A percentile compares a stretch with the other conserved stretches of the same genome.
Evolutionary conservation across 1,139 yeast species (phyloP).

Genomic region (Nadsonia commutata): DNA sequence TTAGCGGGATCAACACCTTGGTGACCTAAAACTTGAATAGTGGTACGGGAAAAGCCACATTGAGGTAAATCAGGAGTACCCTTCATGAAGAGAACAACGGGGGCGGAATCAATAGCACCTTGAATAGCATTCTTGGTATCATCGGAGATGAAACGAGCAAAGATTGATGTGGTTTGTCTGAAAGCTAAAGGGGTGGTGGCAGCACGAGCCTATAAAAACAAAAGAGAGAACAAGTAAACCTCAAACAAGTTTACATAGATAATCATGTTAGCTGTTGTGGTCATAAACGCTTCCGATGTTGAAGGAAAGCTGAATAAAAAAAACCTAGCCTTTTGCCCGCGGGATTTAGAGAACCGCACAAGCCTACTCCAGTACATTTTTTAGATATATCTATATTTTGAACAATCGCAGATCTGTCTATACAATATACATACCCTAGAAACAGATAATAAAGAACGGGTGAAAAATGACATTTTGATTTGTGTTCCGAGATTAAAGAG

Average conservation of each 20-base stretch:
- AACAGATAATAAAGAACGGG: slow-evolving; percentile 1
- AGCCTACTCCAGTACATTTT: too few relatives aligned
- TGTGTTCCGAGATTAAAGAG: too few relatives aligned
- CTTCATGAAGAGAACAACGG: slow-evolving; percentile 69
- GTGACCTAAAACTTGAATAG: slow-evolving; percentile 84
- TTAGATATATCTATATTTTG: too few relatives aligned
- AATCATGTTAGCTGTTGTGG: too few relatives aligned
- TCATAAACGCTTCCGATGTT: too few relatives aligned
- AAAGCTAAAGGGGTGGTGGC: slow-evolving; percentile 1
- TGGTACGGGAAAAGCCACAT: slow-evolving; percentile 94
- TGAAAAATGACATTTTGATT: background rate
- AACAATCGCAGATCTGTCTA: too few relatives aligned
- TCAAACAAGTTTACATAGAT: too few relatives aligned
- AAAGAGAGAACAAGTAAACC: background rate
- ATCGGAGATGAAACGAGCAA: slow-evolving; percentile 47
- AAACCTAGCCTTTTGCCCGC: too few relatives aligned
- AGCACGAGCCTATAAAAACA: slow-evolving; percentile 1
- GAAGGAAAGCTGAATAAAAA: too few relatives aligned
- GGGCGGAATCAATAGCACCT: slow-evolving; percentile 72
- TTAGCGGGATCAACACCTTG: slow-evolving; percentile 95
- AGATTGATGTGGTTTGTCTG: slow-evolving; percentile 2
- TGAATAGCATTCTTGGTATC: slow-evolving; percentile 77
- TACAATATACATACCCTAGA: slow-evolving; percentile 4
- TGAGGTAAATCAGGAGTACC: slow-evolving; percentile 93
- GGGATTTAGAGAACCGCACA: too few relatives aligned